Evolutionary conservation across 1,284 basidiomycete species (phyloP).

Genomic region (Salmacisia buchloeana): DNA sequence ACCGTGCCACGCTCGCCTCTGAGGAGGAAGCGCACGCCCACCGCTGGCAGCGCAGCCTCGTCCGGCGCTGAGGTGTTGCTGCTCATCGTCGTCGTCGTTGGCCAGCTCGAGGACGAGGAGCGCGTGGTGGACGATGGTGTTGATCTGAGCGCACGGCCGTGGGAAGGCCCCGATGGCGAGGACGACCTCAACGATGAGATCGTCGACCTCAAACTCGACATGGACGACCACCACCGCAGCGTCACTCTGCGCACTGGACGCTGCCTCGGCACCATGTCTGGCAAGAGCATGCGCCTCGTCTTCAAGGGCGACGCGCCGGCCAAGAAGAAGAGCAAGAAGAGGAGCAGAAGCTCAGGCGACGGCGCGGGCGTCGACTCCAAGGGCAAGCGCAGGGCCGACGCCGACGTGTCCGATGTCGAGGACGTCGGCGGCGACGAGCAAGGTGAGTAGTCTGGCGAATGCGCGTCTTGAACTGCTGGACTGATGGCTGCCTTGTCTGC

Average conservation of each 20-base stretch:
- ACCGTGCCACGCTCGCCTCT: constrained; percentile 56
- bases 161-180: neutral
- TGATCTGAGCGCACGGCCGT: neutral
- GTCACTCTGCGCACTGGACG: neutral
- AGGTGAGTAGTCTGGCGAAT: constrained; percentile 4
- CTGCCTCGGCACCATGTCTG: neutral
- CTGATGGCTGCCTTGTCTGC: neutral
- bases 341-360: neutral
- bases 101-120: neutral
- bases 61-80: neutral
- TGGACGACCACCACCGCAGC: neutral
- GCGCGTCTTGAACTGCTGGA: neutral
- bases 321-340: constrained; percentile 6
- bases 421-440: constrained; percentile 29
- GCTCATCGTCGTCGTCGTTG: constrained; percentile 8
- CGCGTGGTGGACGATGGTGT: too few relatives aligned
- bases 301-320: constrained; percentile 7
- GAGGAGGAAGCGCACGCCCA: constrained; percentile 29
- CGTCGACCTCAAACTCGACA: neutral
- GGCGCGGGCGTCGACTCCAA: neutral
- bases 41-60: neutral
- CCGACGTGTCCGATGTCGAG: constrained; percentile 14
- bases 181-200: neutral
- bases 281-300: constrained; percentile 7
- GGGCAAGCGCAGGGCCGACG: constrained; percentile 7